phyloP scores from a whole-genome alignment of 164 flowering plant genomes.

The Dillenia turbinata region DNA sequence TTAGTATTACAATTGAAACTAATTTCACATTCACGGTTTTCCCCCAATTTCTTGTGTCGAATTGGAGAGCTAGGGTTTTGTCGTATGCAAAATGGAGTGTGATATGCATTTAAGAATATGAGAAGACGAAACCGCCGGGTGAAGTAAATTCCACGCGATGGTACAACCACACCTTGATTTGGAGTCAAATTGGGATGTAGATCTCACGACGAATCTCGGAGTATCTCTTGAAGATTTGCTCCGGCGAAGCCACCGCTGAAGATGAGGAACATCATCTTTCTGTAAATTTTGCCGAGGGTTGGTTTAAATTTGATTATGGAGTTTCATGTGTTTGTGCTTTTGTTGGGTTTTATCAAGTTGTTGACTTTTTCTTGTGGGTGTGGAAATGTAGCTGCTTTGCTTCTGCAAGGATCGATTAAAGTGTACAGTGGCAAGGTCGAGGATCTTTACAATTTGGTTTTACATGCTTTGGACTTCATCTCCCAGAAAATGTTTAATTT shows the following conservation, averaged over 20 bases:
- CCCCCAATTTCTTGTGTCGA: neutral
- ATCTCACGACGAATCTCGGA: conserved; percentile 81
- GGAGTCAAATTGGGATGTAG: conserved; percentile 85
- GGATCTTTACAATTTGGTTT: conserved; percentile 73
- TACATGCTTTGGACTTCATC: conserved; percentile 86
- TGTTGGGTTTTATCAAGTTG: conserved; percentile 1
- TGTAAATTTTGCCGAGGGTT: conserved; percentile 95
- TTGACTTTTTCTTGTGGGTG: conserved; percentile 2
- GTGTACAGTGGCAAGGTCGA: conserved; percentile 96
- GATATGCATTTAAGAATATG: conserved; percentile 18
- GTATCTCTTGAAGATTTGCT: conserved; percentile 75
- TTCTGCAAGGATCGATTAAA: conserved; percentile 94
- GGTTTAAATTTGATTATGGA: neutral
- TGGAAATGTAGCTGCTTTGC: conserved; percentile 65
- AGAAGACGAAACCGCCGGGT: conserved; percentile 14
- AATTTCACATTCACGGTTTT: conserved; percentile 1
- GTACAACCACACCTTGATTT: conserved; percentile 81
- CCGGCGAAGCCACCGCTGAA: conserved; percentile 52
- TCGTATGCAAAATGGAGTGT: conserved; percentile 11
- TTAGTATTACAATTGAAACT: too few relatives aligned
- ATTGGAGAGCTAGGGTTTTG: conserved; percentile 10
- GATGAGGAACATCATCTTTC: conserved; percentile 39
- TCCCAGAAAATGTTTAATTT: conserved; percentile 69
- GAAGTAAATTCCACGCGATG: conserved; percentile 32
- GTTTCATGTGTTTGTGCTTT: neutral